Conservation (phyloP, 2,329 filamentous ascomycete genomes). For the Fusarium circinatum region DNA sequence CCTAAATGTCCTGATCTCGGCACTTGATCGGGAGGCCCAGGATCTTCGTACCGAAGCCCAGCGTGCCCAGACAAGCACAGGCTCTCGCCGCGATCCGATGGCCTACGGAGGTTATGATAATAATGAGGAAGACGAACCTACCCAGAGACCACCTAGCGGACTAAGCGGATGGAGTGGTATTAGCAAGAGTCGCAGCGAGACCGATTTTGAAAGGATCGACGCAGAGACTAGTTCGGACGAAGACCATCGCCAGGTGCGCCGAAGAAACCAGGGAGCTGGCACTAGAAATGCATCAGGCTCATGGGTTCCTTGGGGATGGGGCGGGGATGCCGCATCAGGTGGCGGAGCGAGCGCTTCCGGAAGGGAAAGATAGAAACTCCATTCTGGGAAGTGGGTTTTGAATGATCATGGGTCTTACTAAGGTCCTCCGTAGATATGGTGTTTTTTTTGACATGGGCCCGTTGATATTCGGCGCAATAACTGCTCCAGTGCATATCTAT, state of each 20-base stretch:
- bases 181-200: constrained; percentile 85
- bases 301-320: constrained; percentile 64
- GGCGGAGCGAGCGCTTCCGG: constrained; percentile 49
- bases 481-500: constrained; percentile 20
- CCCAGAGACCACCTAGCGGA: constrained; percentile 59
- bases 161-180: constrained; percentile 65
- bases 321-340: constrained; percentile 26
- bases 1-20: constrained; percentile 77
- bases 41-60: constrained; percentile 58
- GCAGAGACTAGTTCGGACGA: constrained; percentile 74
- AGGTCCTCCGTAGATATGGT: constrained; percentile 4
- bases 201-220: constrained; percentile 90
- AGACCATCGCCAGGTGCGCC: constrained; percentile 50
- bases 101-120: constrained; percentile 43
- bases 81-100: constrained; percentile 38
- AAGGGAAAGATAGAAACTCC: constrained; percentile 50
- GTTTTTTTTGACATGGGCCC: constrained; percentile 20
- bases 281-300: constrained; percentile 47
- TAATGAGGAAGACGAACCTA: constrained; percentile 47
- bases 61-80: constrained; percentile 36
- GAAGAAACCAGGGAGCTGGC: constrained; percentile 43
- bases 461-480: background rate
- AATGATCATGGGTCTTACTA: constrained; percentile 45
- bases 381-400: constrained; percentile 31
- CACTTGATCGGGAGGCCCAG: constrained; percentile 81